Evolutionary conservation across 768 basidiomycete genomes (phyloP), one percentile per base, ranked within the genome.

Genomic region (Mycena haematopus): DNA sequence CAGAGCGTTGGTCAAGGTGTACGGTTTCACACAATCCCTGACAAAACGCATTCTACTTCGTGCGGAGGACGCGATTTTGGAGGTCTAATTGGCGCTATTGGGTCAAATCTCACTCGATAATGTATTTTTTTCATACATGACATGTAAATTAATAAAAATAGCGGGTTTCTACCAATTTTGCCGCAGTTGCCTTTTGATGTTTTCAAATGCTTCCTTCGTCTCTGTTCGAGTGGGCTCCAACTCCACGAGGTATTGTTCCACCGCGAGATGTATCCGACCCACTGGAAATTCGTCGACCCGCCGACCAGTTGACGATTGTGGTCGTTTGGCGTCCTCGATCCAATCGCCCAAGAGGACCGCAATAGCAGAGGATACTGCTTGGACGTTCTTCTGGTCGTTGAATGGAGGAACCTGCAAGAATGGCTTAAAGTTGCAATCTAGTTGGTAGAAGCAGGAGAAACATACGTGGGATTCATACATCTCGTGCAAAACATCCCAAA

Each of bases 391-490:
- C 69, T 92, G 92, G 50, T 86, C 85, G 70, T 92, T 91, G 79
- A 93, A 95, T 8, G 92, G 91, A 17, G 92, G 90, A 22, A 93
- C 83, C 91, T 93, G 65, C 6, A 31, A 31, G 29, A 25, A 35
- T 22, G n/a, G 6, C 1, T 10, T 9, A 35, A 24, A 47, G 36
- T 52, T 25, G 44, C 9, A 45, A 13, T 24, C 10, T 8, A 21
- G 44, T 22, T 35, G 33, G 56, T 38, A 51, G 36, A 35, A 47
- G 22, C 22, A 19, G 29, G 21, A 19, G 40, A 11, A 63, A 74
- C 80, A 69, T 74, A 95, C 95, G 78, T 94, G 91, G 25, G 91
- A 92, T 72, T 94, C 91, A 65, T 92, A 92, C 84, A 94, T 90
- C 72, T 90, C 90, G 67, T 93, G 89, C 65, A 93, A 82, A 22